Evolutionary conservation across 306 rosid species (phyloP).

Genomic region (Vigna radiata): DNA sequence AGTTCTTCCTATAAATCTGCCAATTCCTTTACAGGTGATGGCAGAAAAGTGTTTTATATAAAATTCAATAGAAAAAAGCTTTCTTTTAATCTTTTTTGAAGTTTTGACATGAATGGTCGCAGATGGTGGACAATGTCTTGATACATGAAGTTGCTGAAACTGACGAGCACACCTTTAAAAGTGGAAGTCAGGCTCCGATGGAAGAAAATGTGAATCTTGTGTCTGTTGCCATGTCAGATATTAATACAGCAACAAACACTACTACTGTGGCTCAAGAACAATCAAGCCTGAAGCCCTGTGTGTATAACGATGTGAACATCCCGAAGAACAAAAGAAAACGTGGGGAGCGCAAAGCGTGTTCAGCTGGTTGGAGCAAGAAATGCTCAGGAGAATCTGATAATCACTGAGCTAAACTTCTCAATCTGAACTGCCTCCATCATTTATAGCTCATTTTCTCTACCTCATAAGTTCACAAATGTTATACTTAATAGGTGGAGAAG

Average conservation of each 20-base stretch:
- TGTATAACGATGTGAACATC: slow-evolving; percentile 62
- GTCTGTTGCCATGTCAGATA: slow-evolving; percentile 51
- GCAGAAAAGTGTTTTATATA: slow-evolving; percentile 5
- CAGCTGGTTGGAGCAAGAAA: slow-evolving; percentile 79
- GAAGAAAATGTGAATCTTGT: slow-evolving; percentile 47
- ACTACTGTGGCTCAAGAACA: slow-evolving; percentile 56
- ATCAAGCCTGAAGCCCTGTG: slow-evolving; percentile 59
- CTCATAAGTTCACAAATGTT: slow-evolving; percentile 6
- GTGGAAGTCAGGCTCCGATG: slow-evolving; percentile 29
- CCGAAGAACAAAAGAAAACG: slow-evolving; percentile 77
- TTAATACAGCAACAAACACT: slow-evolving; percentile 39
- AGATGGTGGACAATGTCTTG: slow-evolving; percentile 76
- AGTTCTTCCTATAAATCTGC: slow-evolving; percentile 11
- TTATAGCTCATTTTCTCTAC: slow-evolving; percentile 20
- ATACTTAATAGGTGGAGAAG: neutral
- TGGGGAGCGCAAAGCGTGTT: slow-evolving; percentile 89
- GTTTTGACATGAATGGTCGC: slow-evolving; percentile 37
- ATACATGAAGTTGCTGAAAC: slow-evolving; percentile 67
- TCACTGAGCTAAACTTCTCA: slow-evolving; percentile 51
- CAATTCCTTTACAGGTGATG: slow-evolving; percentile 14
- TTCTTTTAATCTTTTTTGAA: neutral
- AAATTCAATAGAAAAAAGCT: neutral
- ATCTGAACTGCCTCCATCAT: neutral
- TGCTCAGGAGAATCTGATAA: slow-evolving; percentile 75
- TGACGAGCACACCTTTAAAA: slow-evolving; percentile 41